phyloP scores from a whole-genome alignment of 805 yeast species.

The Candida methanosorbosa region DNA sequence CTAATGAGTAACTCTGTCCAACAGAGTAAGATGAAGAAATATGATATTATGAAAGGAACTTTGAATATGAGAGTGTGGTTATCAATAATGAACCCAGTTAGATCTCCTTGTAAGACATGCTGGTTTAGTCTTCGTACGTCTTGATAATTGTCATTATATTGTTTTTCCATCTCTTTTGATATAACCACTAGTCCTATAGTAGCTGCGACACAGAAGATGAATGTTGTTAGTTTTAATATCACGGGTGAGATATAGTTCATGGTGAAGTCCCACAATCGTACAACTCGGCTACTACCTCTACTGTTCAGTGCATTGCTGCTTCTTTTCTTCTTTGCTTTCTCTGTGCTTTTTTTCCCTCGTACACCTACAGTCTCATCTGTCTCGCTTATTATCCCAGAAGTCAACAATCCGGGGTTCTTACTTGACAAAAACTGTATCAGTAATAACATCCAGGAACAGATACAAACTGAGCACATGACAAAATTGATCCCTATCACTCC shows the following conservation, averaged over 20 bases:
- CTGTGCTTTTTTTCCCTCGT: no score
- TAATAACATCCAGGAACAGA: slow-evolving; percentile 65
- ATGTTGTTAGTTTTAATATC: neutral
- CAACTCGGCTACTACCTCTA: no score
- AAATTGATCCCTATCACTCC: slow-evolving; percentile 38
- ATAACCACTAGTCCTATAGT: neutral
- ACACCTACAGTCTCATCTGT: no score
- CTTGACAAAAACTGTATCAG: slow-evolving; percentile 41
- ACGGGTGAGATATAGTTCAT: no score
- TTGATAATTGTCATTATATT: slow-evolving; percentile 45
- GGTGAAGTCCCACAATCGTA: no score
- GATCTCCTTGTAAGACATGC: no score
- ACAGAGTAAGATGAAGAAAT: slow-evolving; percentile 39
- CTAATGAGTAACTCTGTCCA: slow-evolving; percentile 20
- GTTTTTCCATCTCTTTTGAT: slow-evolving; percentile 26
- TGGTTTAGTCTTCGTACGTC: slow-evolving; percentile 36
- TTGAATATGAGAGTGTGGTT: slow-evolving; percentile 4
- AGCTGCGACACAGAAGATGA: neutral
- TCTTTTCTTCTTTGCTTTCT: no score
- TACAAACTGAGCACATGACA: slow-evolving; percentile 45
- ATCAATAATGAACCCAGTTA: slow-evolving; percentile 20
- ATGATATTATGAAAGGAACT: slow-evolving; percentile 31
- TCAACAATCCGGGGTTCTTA: no score
- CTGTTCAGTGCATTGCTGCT: no score
- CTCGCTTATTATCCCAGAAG: no score